A percentile compares a stretch with the other conserved stretches of the same genome.
phyloP scores from a whole-genome alignment of 2,329 filamentous ascomycete species.

The Chrysoporthe puriensis region DNA sequence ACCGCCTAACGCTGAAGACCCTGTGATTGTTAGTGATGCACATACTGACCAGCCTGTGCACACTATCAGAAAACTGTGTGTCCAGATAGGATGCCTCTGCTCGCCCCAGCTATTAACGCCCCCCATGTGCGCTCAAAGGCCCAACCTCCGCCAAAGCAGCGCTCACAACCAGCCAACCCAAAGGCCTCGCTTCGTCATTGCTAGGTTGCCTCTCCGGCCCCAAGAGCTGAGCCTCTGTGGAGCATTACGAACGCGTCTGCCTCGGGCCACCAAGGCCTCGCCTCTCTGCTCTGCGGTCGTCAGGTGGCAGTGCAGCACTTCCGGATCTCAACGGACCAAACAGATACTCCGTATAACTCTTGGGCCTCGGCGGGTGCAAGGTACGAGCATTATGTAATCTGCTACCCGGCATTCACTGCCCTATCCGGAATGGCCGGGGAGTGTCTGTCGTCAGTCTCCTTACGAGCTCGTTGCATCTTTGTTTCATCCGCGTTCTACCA shows the following conservation, averaged over 20 bases:
- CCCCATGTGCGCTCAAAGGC: neutral
- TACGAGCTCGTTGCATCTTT: conserved; percentile 14
- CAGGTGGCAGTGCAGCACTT: conserved; percentile 11
- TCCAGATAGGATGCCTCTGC: neutral
- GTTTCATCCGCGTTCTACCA: conserved; percentile 15
- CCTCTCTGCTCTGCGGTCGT: neutral
- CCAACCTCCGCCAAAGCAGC: neutral
- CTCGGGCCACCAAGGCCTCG: neutral
- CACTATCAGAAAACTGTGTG: neutral
- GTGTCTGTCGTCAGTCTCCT: neutral
- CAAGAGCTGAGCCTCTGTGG: neutral
- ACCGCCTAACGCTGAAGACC: neutral
- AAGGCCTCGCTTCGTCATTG: conserved; percentile 8
- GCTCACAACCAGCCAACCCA: neutral
- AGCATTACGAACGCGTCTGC: neutral
- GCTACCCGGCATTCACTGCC: neutral
- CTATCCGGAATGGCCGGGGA: conserved; percentile 1
- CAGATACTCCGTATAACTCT: too few species aligned
- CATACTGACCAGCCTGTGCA: neutral
- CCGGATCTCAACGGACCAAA: too few species aligned
- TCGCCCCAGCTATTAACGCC: too few species aligned
- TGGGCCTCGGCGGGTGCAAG: neutral
- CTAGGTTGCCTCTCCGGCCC: conserved; percentile 3
- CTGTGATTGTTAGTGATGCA: neutral
- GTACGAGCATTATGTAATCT: neutral